Evolutionary conservation across 345 rosid genomes (phyloP), one percentile per base, ranked within the genome.

Genomic region (Brassica carinata): DNA sequence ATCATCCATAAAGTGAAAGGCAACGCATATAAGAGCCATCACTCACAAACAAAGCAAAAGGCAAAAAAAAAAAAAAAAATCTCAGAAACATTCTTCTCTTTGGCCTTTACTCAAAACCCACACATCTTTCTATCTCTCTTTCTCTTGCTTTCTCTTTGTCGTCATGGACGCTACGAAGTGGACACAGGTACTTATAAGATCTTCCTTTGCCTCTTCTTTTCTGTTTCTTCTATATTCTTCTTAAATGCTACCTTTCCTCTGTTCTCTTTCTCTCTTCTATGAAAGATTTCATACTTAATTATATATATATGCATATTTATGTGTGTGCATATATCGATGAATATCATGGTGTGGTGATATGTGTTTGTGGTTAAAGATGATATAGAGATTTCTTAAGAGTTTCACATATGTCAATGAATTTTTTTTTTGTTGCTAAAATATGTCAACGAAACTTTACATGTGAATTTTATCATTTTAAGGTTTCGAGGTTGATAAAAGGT

Each of bases 161-260:
- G 81, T 81, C 66, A 77, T 82, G 84, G 84, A 77, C 61, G 84
- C 84, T 82, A 82, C 84, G 75, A 81, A 81, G 81, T 81, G 84
- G 84, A 77, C 84, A 77, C 84, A 81, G 84, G 84, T 81, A 64
- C 81, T 67, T 76, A 72, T 23, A 66, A 72, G 73, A 64, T 71
- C 80, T 77, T 30, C 34, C 29, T 77, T 77, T 55, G 61, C 61
- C 61, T 55, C 61, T 55, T 55, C 61, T 15, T 23, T 55, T 55
- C 10, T 55, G 3, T n/a, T 55, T 55, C 61, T 55, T 40, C 48
- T 10, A 9, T 9, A 40, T 40, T 40, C 13, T 40, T 48, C 55
- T 48, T 48, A 48, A 48, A 11, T 48, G 14, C 55, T 15, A 18
- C 19, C 7, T 17, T 53, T 15, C 17, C 19, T 55, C 61, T 55